Base-by-base conservation (phyloP, 352 stramenopile genomes). In the Globisporangium barbulae region DNA sequence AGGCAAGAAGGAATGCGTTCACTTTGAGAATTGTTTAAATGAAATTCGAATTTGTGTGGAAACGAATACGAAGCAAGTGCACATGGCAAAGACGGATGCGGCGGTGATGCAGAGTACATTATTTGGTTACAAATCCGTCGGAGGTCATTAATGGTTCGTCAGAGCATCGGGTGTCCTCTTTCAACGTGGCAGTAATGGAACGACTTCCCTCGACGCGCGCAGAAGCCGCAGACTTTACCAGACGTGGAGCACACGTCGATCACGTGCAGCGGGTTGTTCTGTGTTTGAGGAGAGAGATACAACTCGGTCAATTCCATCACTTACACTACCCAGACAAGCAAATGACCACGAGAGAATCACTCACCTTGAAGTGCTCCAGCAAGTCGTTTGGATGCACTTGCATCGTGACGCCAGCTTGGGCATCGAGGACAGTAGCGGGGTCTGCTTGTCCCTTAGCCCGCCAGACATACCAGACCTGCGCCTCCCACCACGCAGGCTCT, bases 381-480 rank as follows among this genome's bases (percentile, higher is more conserved):
- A 92, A 53, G 53, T 87, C 64, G 30, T 84, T 58, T 19, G 83
- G 81, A 15, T 75, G 65, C 19, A 91, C 63, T 37, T 75, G 47
- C 47, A 75, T 70, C 21, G 68, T 68, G 5, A 59, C 72, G 22
- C 87, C 60, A 12, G 66, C 79, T 39, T 81, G 61, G 3, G 81
- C 54, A 30, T 90, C 81, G 39, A 78, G 88, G 13, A 88, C 81
- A 10, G 69, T 68, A 9, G 74, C 76, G 30, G 83, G 79, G 17
- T 80, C 79, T 88, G 12, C 15, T 39, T 79, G 76, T 5, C 82
- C 83, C 17, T 87, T 78, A 9, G 78, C 78, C 49, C 79, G 74
- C 85, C 85, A 94, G 10, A 88, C 63, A 59, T 94, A 92, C 85
- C 85, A 94, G n/a, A 84, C 83, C 61, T 94, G 85, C 1, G 85